Conservation (phyloP, 495 filamentous ascomycete species). For the Margaritispora aquatica region DNA sequence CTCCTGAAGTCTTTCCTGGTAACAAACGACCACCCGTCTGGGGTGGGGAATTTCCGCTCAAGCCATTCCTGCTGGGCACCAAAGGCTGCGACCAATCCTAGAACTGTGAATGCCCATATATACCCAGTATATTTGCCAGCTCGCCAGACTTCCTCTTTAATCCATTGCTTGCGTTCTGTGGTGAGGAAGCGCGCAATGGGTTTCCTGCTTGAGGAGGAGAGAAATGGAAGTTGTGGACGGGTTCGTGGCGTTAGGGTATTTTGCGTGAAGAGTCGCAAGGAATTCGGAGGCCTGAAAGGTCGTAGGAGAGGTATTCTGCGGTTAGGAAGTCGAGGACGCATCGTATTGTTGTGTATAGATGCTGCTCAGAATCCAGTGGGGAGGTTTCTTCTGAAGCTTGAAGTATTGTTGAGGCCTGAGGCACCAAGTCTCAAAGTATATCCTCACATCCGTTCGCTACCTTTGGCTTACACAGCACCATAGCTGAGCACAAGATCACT, state of each 20-base stretch:
- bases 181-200: slow-evolving; percentile 65
- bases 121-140: slow-evolving; percentile 53
- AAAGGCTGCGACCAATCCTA: slow-evolving; percentile 46
- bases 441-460: not conserved
- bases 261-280: slow-evolving; percentile 14
- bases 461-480: not conserved
- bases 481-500: too few species aligned
- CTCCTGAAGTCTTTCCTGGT: slow-evolving; percentile 55
- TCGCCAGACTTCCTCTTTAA: slow-evolving; percentile 56
- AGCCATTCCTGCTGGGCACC: slow-evolving; percentile 61
- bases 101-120: slow-evolving; percentile 47
- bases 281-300: slow-evolving; percentile 21
- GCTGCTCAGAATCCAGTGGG: not conserved
- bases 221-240: slow-evolving; percentile 79
- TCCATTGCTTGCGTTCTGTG: slow-evolving; percentile 63
- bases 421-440: not conserved
- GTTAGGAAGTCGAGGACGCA: slow-evolving; percentile 19
- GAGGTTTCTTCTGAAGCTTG: not conserved
- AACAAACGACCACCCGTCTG: slow-evolving; percentile 64
- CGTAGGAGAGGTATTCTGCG: slow-evolving; percentile 19
- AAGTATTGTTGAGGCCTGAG: not conserved
- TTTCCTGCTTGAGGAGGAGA: slow-evolving; percentile 42
- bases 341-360: slow-evolving; percentile 2
- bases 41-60: slow-evolving; percentile 68
- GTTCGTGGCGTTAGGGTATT: slow-evolving; percentile 14